Conservation (phyloP, 257 asterid genomes). For the Solanum pinnatisectum region DNA sequence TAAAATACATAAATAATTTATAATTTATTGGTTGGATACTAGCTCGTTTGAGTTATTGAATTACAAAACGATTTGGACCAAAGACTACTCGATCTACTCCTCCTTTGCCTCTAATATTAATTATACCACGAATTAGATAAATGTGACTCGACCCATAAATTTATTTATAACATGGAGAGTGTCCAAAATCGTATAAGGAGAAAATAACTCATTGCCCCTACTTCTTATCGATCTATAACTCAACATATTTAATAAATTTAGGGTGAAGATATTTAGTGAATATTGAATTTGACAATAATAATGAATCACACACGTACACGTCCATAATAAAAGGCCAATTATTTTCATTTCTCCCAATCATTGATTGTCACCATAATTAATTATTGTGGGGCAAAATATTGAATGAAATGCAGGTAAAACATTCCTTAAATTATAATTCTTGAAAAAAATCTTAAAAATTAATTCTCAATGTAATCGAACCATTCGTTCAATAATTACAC, state of each 20-base stretch:
- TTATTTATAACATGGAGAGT: not conserved
- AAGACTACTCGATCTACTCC: not conserved
- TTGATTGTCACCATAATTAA: not conserved
- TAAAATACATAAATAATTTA: not conserved
- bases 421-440: not conserved
- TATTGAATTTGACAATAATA: not conserved
- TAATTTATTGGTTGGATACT: not conserved
- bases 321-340: not conserved
- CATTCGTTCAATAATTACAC: not conserved
- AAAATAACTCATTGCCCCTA: not conserved
- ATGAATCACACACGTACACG: not conserved
- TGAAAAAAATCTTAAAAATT: not conserved
- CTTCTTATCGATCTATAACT: not conserved
- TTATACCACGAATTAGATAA: not conserved
- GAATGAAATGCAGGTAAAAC: not conserved
- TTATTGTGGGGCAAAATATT: not conserved
- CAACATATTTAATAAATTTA: too few species aligned
- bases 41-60: not conserved
- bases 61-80: not conserved
- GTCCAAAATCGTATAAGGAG: not conserved
- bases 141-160: not conserved
- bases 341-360: not conserved
- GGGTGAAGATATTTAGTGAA: too few species aligned
- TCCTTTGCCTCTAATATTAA: not conserved
- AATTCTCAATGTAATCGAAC: not conserved